phyloP scores from a whole-genome alignment of 495 filamentous ascomycete genomes.

The Annulohypoxylon stygium region DNA sequence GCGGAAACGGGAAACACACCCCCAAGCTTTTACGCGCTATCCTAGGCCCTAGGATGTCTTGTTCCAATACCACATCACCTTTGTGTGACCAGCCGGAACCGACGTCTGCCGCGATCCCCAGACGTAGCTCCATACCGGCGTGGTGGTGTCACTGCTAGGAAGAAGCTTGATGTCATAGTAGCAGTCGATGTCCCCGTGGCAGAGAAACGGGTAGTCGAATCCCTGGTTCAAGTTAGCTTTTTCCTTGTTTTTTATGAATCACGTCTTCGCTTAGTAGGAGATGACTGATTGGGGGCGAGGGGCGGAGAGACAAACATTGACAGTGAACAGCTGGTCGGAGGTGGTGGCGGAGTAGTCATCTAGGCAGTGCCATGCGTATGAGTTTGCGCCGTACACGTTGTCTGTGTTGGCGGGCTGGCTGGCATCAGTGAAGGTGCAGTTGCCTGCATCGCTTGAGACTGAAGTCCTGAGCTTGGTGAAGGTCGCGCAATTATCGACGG shows the following conservation, averaged over 20 bases:
- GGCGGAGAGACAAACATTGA: slow-evolving; percentile 28
- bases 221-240: slow-evolving; percentile 42
- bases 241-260: neutral
- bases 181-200: slow-evolving; percentile 53
- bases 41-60: slow-evolving; percentile 1
- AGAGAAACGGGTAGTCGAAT: slow-evolving; percentile 51
- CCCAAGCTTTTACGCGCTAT: neutral
- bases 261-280: neutral
- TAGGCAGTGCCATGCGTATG: slow-evolving; percentile 49
- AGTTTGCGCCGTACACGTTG: slow-evolving; percentile 48
- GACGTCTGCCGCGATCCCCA: slow-evolving; percentile 52
- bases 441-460: slow-evolving; percentile 46
- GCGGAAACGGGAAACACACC: neutral
- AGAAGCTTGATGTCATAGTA: slow-evolving; percentile 49
- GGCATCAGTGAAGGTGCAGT: slow-evolving; percentile 52
- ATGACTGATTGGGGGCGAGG: neutral
- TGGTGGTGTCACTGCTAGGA: slow-evolving; percentile 14
- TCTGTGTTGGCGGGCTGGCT: slow-evolving; percentile 53
- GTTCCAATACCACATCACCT: slow-evolving; percentile 53
- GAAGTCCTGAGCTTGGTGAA: slow-evolving; percentile 45
- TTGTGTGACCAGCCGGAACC: slow-evolving; percentile 48
- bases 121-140: slow-evolving; percentile 52
- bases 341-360: slow-evolving; percentile 6
- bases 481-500: slow-evolving; percentile 49
- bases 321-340: slow-evolving; percentile 48